These are phyloP conservation scores for Ananas comosus DNA, from an alignment of 176 grass and related monocot genomes.

Conservation along the genomic window DNA sequence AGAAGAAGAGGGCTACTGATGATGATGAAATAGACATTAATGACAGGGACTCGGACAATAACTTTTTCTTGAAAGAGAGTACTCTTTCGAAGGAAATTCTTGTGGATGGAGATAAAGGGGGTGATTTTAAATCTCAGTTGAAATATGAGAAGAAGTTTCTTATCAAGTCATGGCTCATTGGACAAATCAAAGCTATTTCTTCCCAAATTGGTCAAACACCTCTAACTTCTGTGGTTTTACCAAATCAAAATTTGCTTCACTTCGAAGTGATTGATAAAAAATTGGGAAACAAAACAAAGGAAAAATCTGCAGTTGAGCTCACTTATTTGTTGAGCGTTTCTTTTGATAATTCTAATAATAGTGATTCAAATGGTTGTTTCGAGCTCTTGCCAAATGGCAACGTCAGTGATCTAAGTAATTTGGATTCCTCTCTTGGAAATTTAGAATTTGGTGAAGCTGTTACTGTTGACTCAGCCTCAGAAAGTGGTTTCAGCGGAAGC, in stretches of 20 bases:
- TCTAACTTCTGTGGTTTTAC: conserved; percentile 44
- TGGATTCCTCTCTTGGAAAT: conserved; percentile 42
- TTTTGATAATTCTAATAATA: conserved; percentile 39
- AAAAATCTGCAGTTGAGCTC: conserved; percentile 24
- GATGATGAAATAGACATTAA: conserved; percentile 32
- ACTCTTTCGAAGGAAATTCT: conserved; percentile 36
- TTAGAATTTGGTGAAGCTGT: conserved; percentile 65
- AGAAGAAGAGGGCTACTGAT: conserved; percentile 27
- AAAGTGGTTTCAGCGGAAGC: conserved; percentile 30
- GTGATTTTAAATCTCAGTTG: conserved; percentile 28
- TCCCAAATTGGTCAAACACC: conserved; percentile 34
- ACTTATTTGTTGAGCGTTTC: conserved; percentile 56
- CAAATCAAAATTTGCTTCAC: conserved; percentile 68
- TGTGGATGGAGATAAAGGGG: conserved; percentile 28
- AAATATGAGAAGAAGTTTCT: conserved; percentile 42
- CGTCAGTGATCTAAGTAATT: conserved; percentile 29
- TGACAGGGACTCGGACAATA: conserved; percentile 30
- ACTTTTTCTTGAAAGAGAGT: conserved; percentile 25
- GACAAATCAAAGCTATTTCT: conserved; percentile 52
- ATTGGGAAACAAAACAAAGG: conserved; percentile 16
- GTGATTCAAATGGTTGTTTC: conserved; percentile 37
- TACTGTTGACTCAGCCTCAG: conserved; percentile 40
- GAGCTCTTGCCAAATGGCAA: conserved; percentile 37
- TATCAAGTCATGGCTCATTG: conserved; percentile 66
- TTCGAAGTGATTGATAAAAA: conserved; percentile 60